Conservation (phyloP, 2,329 filamentous ascomycete genomes). For the Phoma herbarum region DNA sequence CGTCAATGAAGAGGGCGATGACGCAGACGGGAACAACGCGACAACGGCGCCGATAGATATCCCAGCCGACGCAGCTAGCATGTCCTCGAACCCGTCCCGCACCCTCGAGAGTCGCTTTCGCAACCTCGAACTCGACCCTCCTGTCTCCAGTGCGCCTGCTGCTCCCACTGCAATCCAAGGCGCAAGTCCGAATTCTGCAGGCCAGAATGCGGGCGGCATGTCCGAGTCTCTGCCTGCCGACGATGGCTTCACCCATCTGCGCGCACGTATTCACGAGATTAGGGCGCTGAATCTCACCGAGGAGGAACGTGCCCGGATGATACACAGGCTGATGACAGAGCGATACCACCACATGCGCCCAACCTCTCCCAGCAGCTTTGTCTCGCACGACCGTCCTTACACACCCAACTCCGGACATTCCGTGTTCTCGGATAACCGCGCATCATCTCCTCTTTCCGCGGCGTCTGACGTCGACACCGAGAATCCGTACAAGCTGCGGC, state of each 20-base stretch:
- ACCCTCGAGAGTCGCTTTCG: slow-evolving; percentile 40
- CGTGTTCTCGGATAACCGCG: slow-evolving; percentile 45
- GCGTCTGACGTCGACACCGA: slow-evolving; percentile 46
- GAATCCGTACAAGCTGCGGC: slow-evolving; percentile 47
- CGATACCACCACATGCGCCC: slow-evolving; percentile 54
- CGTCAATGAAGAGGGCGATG: slow-evolving; percentile 29
- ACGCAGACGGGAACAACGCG: slow-evolving; percentile 27
- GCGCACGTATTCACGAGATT: slow-evolving; percentile 59
- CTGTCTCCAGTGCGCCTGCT: slow-evolving; percentile 36
- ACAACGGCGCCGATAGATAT: slow-evolving; percentile 38
- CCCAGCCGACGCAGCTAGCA: slow-evolving; percentile 28
- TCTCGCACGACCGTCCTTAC: slow-evolving; percentile 50
- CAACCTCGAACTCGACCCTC: slow-evolving; percentile 35
- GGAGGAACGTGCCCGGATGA: slow-evolving; percentile 59
- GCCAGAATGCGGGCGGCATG: slow-evolving; percentile 41
- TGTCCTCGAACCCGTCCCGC: slow-evolving; percentile 46
- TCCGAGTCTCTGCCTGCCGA: slow-evolving; percentile 57
- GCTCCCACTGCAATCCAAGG: slow-evolving; percentile 23
- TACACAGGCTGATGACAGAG: slow-evolving; percentile 61
- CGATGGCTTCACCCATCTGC: slow-evolving; percentile 60
- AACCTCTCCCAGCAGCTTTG: slow-evolving; percentile 50
- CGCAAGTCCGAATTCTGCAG: slow-evolving; percentile 14
- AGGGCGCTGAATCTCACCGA: slow-evolving; percentile 54
- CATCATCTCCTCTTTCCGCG: slow-evolving; percentile 47
- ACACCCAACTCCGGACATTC: slow-evolving; percentile 50